Conservation (phyloP, 2,329 filamentous ascomycete species). For the Aschersonia sp. region DNA sequence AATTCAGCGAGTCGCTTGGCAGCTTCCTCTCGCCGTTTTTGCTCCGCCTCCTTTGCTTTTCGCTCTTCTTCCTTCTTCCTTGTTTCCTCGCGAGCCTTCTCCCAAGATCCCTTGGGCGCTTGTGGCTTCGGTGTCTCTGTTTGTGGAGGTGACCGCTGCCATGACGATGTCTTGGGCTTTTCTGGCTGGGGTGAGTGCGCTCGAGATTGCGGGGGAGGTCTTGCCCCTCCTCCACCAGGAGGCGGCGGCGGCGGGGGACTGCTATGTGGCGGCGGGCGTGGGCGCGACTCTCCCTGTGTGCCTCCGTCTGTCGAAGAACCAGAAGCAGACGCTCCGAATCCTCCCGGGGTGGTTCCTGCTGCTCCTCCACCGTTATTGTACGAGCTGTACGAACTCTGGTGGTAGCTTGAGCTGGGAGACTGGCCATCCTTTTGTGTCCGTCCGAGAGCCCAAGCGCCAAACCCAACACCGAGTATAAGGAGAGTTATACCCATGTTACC, state of each 20-base stretch:
- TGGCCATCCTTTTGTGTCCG: slow-evolving; percentile 20
- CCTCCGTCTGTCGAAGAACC: slow-evolving; percentile 18
- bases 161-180: slow-evolving; percentile 6
- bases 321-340: slow-evolving; percentile 15
- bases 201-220: slow-evolving; percentile 3
- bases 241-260: slow-evolving; percentile 1
- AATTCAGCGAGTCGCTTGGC: slow-evolving; percentile 37
- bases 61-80: slow-evolving; percentile 49
- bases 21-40: slow-evolving; percentile 42
- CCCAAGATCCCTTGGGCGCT: slow-evolving; percentile 40
- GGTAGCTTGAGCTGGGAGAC: slow-evolving; percentile 4
- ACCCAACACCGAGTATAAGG: slow-evolving; percentile 56
- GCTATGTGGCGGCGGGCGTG: slow-evolving; percentile 7
- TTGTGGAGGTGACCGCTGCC: slow-evolving; percentile 9
- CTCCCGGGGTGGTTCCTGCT: slow-evolving; percentile 8
- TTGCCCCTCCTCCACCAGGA: slow-evolving; percentile 1
- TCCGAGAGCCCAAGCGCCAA: slow-evolving; percentile 58
- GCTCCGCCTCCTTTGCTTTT: slow-evolving; percentile 44
- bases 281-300: slow-evolving; percentile 9
- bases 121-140: slow-evolving; percentile 7
- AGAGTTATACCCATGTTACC: slow-evolving; percentile 61
- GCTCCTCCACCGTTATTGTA: slow-evolving; percentile 5
- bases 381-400: slow-evolving; percentile 8
- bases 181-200: slow-evolving; percentile 7
- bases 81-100: slow-evolving; percentile 55